Evolutionary conservation across 306 rosid genomes (phyloP).

Genomic region (Quercus bicolor): DNA sequence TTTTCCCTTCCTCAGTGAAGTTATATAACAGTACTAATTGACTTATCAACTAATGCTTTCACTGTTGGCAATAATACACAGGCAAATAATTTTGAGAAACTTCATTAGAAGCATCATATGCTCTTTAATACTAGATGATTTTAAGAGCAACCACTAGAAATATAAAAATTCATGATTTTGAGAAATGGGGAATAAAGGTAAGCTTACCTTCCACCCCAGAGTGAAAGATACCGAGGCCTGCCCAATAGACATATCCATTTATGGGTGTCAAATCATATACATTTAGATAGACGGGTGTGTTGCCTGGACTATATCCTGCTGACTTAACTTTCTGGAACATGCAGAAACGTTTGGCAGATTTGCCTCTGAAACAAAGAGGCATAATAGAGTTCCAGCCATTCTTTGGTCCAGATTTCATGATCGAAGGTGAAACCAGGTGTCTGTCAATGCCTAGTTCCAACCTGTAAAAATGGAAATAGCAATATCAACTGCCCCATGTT

Average conservation of each 20-base stretch:
- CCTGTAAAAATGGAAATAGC: slow-evolving; percentile 32
- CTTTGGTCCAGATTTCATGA: slow-evolving; percentile 73
- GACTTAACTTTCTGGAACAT: slow-evolving; percentile 68
- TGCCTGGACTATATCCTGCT: slow-evolving; percentile 51
- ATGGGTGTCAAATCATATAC: slow-evolving; percentile 87
- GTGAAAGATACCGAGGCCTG: slow-evolving; percentile 92
- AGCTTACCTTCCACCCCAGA: slow-evolving; percentile 83
- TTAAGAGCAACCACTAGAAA: neutral
- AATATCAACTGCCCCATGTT: neutral
- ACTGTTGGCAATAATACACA: neutral
- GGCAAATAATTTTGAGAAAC: neutral
- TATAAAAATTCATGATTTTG: neutral
- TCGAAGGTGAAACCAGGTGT: slow-evolving; percentile 35
- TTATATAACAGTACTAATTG: neutral
- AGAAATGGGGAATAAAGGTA: neutral
- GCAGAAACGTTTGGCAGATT: slow-evolving; percentile 65
- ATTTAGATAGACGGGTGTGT: slow-evolving; percentile 81
- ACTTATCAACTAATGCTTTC: neutral
- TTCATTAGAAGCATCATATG: neutral
- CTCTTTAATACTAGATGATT: neutral
- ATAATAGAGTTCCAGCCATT: slow-evolving; percentile 60
- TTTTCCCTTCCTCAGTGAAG: neutral
- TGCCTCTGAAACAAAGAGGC: slow-evolving; percentile 69
- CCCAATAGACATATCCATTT: slow-evolving; percentile 92
- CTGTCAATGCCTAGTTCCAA: slow-evolving; percentile 34